Evolutionary conservation across 805 yeast genomes (phyloP), one percentile per base, ranked within the genome.

Genomic region (Monosporozyma solicola): DNA sequence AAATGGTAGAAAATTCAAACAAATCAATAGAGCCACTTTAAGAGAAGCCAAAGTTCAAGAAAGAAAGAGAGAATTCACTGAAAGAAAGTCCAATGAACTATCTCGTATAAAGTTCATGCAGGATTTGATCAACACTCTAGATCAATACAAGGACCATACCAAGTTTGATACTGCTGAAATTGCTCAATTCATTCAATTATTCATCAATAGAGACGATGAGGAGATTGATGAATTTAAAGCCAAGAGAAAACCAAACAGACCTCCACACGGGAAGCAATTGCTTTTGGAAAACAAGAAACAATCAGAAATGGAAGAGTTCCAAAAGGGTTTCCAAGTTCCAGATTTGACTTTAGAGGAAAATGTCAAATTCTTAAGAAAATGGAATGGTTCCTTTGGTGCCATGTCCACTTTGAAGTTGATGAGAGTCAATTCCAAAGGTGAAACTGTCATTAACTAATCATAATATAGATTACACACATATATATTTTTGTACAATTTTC

Each of bases 351-450:
- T 83, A 58, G 70, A 67, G 41, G 74, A 70, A 8, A 84, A 82
- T 4, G 92, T 88, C 2, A 71, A 73, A 41, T 70, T 74, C 37
- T 70, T 92, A 57, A 76, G 83, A 62, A 68, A 70, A 5, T 92
- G 97, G 97, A 85, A 86, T 61, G 91, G 94, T 29, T 81, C 87
- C 10, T 73, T 80, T 61, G 97, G 97, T 47, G 89, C 94, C 20
- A 70, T 84, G 51, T 82, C 84, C 43, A 75, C 79, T 20, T 73
- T 89, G 62, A 81, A 80, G 55, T 76, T 80, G 56, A 67, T 76
- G 8, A 63, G 72, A 57, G 55, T 69, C 7, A 61, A 60, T 49
- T 54, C 48, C 8, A 54, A 65, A 5, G 66, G 67, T 41, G 59
- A 64, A 32, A 61, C 58, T 47, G 66, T 64, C 15, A 37, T 59